Percentiles rank a stretch among this genome's conserved stretches.
Evolutionary conservation across 179 eudicot species (phyloP).

Genomic region (Beta corolliflora): DNA sequence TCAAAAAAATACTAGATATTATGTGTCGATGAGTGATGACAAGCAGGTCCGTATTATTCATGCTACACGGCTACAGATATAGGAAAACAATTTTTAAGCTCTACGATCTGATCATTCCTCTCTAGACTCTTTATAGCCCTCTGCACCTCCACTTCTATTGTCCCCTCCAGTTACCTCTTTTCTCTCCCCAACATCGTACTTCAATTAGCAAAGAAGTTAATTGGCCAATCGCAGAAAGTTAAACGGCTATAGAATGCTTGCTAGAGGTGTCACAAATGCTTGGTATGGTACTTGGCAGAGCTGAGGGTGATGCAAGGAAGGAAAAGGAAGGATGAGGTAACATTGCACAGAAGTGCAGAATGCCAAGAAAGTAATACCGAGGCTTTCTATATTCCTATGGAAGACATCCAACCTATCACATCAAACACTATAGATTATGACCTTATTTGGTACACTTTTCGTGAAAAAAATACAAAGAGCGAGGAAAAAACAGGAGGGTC

Average conservation of each 20-base stretch:
- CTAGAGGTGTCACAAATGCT: background rate
- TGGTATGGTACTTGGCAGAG: background rate
- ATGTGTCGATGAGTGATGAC: no score
- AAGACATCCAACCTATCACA: no score
- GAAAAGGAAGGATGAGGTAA: background rate
- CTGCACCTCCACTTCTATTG: background rate
- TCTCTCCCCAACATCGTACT: background rate
- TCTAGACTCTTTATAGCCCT: background rate
- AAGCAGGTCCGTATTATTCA: no score
- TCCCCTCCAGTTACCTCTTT: background rate
- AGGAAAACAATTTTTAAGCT: background rate
- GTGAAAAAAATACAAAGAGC: no score
- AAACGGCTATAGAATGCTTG: background rate
- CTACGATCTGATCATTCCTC: background rate
- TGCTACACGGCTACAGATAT: background rate
- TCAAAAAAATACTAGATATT: no score
- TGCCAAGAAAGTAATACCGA: no score
- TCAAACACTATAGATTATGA: no score
- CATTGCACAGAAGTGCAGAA: no score
- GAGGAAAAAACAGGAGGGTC: no score
- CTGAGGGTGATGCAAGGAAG: background rate
- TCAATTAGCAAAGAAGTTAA: background rate
- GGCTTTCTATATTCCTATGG: no score
- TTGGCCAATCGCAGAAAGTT: background rate
- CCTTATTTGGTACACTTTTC: no score